These are phyloP conservation scores for Amoeboaphelidium protococcarum DNA, from an alignment of 371 early-diverging fungal genomes.

Conservation along the genomic window DNA sequence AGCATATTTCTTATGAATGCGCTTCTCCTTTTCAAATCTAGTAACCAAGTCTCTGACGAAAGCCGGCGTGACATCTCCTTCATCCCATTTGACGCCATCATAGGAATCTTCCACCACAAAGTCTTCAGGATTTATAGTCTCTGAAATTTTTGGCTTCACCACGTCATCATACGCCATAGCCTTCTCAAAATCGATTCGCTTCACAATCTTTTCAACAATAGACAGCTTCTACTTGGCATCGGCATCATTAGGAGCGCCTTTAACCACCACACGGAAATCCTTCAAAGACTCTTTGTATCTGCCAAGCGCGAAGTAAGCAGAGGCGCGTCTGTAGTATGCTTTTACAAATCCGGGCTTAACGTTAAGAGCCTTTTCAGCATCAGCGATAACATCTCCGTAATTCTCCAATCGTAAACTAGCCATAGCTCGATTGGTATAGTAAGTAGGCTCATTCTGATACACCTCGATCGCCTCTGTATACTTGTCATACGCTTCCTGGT, in stretches of 20 bases:
- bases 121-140: constrained; percentile 18
- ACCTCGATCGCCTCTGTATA: constrained; percentile 55
- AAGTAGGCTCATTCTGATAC: constrained; percentile 53
- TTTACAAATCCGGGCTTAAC: constrained; percentile 62
- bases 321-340: constrained; percentile 68
- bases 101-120: constrained; percentile 22
- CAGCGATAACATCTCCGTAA: constrained; percentile 61
- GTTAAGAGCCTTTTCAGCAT: constrained; percentile 57
- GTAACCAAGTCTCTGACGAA: constrained; percentile 51
- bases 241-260: constrained; percentile 17
- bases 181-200: constrained; percentile 30
- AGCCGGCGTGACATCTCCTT: constrained; percentile 31
- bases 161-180: constrained; percentile 45
- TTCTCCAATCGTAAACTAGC: constrained; percentile 61
- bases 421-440: constrained; percentile 75
- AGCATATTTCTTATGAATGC: constrained; percentile 61
- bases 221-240: constrained; percentile 17
- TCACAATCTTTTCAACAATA: neutral
- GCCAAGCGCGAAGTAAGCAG: constrained; percentile 56
- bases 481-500: constrained; percentile 47
- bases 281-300: constrained; percentile 54
- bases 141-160: constrained; percentile 6
- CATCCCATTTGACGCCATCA: constrained; percentile 27
- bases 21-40: constrained; percentile 60
- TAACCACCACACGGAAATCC: constrained; percentile 42